Conservation (phyloP, 495 filamentous ascomycete genomes). For the Elaphomyces granulatus region DNA sequence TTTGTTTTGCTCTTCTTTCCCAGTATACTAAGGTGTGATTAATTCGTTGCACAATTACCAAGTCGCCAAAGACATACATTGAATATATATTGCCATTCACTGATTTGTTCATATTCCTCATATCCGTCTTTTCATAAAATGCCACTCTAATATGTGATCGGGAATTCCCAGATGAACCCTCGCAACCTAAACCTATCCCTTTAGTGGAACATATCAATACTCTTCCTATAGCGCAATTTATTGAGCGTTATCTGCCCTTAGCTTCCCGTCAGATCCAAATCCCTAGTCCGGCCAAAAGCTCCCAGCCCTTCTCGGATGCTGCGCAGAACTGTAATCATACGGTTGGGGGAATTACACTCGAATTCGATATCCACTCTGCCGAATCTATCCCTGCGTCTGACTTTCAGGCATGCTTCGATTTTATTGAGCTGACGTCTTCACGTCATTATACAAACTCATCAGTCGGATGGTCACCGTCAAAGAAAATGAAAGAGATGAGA, state of each 20-base stretch:
- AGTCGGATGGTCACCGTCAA: conserved; percentile 51
- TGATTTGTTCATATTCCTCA: background rate
- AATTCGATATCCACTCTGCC: conserved; percentile 30
- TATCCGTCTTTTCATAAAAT: background rate
- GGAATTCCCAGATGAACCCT: background rate
- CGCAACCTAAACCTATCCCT: conserved; percentile 10
- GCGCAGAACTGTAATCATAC: background rate
- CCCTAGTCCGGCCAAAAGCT: background rate
- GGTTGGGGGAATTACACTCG: background rate
- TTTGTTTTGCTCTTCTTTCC: background rate
- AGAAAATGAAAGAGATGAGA: conserved; percentile 64
- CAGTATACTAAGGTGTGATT: background rate
- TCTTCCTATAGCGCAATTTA: conserved; percentile 22
- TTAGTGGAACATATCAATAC: conserved; percentile 32
- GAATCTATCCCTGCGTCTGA: conserved; percentile 34
- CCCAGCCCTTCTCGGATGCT: background rate
- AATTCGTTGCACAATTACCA: background rate
- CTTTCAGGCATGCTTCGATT: conserved; percentile 49
- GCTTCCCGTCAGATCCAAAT: conserved; percentile 5
- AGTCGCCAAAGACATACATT: background rate
- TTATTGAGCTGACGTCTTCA: conserved; percentile 57
- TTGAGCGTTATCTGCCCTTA: conserved; percentile 16
- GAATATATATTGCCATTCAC: background rate
- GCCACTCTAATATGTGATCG: background rate
- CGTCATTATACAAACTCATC: conserved; percentile 50